A percentile compares a stretch with the other conserved stretches of the same genome.
Evolutionary conservation across 192 early-diverging fungal species (phyloP).

Genomic region (Pilobolus umbonatus): DNA sequence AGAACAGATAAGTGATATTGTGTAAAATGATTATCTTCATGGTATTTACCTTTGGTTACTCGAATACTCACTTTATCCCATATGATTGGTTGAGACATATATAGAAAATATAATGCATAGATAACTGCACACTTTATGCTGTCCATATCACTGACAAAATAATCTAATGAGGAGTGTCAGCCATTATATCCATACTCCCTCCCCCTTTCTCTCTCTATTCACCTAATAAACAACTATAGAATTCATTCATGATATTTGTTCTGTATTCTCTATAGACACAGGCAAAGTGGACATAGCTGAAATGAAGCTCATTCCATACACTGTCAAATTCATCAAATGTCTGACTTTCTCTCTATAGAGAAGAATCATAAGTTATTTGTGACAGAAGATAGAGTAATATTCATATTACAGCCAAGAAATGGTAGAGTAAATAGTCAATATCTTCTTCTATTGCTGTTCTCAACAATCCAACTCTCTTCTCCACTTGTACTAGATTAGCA

Average conservation of each 20-base stretch:
- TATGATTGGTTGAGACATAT: neutral
- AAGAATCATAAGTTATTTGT: neutral
- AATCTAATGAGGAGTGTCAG: neutral
- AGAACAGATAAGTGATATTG: too few relatives aligned
- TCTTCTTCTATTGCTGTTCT: neutral
- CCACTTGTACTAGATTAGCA: neutral
- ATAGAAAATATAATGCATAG: neutral
- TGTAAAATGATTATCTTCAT: neutral
- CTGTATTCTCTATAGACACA: neutral
- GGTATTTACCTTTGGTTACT: constrained; percentile 2
- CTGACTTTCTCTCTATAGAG: neutral
- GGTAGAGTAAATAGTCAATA: constrained; percentile 5
- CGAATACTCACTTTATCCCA: neutral
- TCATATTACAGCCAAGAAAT: constrained; percentile 6
- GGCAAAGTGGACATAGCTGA: constrained; percentile 2
- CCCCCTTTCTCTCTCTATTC: neutral
- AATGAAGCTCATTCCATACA: constrained; percentile 10
- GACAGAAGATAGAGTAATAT: neutral
- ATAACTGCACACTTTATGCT: neutral
- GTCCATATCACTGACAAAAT: neutral
- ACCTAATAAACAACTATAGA: neutral
- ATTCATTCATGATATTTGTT: neutral
- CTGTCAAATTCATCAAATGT: constrained; percentile 6
- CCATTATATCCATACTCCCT: too few relatives aligned
- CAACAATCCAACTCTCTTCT: neutral